These are phyloP conservation scores for Malassezia equina DNA, from an alignment of 1,284 basidiomycete species.

Conservation along the genomic window DNA sequence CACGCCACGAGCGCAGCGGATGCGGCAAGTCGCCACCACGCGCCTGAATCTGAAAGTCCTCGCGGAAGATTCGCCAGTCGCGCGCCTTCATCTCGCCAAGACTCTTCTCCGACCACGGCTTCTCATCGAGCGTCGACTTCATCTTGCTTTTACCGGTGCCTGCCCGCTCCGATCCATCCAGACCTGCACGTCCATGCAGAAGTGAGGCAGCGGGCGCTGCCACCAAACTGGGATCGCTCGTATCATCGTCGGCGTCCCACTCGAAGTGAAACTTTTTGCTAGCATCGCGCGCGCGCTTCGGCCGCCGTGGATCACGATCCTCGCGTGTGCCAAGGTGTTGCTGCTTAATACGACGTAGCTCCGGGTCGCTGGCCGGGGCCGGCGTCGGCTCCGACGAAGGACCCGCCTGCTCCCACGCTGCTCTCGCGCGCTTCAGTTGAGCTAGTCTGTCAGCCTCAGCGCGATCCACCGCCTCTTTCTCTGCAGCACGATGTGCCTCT, in stretches of 20 bases:
- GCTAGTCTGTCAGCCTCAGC: constrained; percentile 1
- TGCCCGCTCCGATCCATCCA: constrained; percentile 24
- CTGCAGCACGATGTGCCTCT: constrained; percentile 3
- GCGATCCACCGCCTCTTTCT: not conserved
- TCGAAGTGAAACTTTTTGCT: constrained; percentile 90
- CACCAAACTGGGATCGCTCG: constrained; percentile 29
- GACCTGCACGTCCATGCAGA: constrained; percentile 18
- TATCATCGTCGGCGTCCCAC: constrained; percentile 57
- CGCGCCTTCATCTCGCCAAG: constrained; percentile 88
- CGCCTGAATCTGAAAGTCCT: constrained; percentile 92
- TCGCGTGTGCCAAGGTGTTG: constrained; percentile 35
- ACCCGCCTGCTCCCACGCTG: constrained; percentile 5
- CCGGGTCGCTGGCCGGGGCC: not conserved
- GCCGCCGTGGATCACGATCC: constrained; percentile 70
- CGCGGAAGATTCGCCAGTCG: constrained; percentile 97
- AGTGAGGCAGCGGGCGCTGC: constrained; percentile 2
- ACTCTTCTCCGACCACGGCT: constrained; percentile 92
- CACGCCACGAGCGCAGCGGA: constrained; percentile 80
- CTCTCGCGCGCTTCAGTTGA: not conserved
- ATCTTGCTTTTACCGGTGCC: not conserved
- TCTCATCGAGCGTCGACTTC: constrained; percentile 69
- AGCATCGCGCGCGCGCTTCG: constrained; percentile 62
- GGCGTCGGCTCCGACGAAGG: not conserved
- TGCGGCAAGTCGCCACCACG: constrained; percentile 79
- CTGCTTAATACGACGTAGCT: constrained; percentile 20